phyloP scores from a whole-genome alignment of 192 early-diverging fungal species.

The Coemansia pectinata region DNA sequence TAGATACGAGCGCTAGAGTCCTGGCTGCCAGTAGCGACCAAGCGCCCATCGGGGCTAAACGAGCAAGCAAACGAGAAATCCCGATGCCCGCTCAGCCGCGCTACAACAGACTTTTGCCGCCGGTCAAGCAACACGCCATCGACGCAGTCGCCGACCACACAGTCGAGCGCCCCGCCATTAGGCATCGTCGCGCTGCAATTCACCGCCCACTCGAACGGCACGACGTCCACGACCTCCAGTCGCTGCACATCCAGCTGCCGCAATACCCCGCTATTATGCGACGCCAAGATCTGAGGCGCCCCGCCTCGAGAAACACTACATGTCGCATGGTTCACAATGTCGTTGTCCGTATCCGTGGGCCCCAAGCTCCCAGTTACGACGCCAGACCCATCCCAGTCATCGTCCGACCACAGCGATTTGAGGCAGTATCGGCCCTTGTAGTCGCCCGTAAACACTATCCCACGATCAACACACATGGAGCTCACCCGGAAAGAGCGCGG shows the following conservation, averaged over 20 bases:
- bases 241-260: conserved; percentile 18
- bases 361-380: background rate
- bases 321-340: conserved; percentile 46
- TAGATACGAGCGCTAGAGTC: conserved; percentile 52
- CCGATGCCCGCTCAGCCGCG: conserved; percentile 35
- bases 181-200: conserved; percentile 39
- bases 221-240: background rate
- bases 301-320: conserved; percentile 3
- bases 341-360: conserved; percentile 7
- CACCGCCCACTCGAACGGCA: conserved; percentile 40
- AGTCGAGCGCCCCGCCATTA: conserved; percentile 26
- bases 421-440: conserved; percentile 35
- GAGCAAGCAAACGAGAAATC: conserved; percentile 51
- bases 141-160: conserved; percentile 49
- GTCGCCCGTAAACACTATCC: conserved; percentile 46
- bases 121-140: conserved; percentile 35
- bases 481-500: conserved; percentile 24
- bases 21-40: conserved; percentile 54
- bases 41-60: conserved; percentile 42
- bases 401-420: conserved; percentile 19
- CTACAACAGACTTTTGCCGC: background rate
- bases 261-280: conserved; percentile 37
- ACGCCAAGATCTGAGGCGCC: conserved; percentile 7
- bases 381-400: background rate
- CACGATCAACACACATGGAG: conserved; percentile 39